Conservation (phyloP, 148 eudicot genomes). For the Vaccinium corymbosum region DNA sequence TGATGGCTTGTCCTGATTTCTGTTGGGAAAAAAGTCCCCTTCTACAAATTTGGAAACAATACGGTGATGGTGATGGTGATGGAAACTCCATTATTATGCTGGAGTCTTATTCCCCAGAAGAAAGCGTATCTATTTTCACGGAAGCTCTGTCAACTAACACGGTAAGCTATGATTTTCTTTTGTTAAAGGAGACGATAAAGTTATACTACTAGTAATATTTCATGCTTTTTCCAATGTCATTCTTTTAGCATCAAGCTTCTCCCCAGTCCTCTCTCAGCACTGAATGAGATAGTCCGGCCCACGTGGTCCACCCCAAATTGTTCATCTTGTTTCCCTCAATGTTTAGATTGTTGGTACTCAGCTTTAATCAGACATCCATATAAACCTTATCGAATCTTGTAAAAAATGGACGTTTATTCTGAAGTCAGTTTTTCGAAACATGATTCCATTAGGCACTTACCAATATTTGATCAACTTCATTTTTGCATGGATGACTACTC, state of each 20-base stretch:
- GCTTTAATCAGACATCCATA: background rate
- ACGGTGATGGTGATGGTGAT: conserved; percentile 41
- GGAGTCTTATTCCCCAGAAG: conserved; percentile 65
- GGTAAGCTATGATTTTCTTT: conserved; percentile 32
- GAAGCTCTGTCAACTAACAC: conserved; percentile 73
- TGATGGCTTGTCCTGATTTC: conserved; percentile 79
- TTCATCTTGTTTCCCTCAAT: background rate
- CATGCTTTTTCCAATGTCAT: background rate
- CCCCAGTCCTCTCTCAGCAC: background rate
- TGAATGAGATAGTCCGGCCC: background rate
- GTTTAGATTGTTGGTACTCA: background rate
- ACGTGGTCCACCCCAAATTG: background rate
- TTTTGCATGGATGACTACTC: background rate
- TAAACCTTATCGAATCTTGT: background rate
- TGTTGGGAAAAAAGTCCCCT: conserved; percentile 72
- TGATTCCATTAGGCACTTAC: background rate
- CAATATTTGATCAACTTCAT: background rate
- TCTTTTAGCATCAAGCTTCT: background rate
- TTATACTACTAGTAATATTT: background rate
- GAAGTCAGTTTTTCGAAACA: background rate
- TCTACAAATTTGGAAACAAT: conserved; percentile 84
- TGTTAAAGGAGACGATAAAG: background rate
- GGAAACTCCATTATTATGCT: conserved; percentile 47
- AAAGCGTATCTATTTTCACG: conserved; percentile 51
- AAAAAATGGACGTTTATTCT: background rate